Conservation (phyloP, 306 rosid species). For the Carpinus viminea region DNA sequence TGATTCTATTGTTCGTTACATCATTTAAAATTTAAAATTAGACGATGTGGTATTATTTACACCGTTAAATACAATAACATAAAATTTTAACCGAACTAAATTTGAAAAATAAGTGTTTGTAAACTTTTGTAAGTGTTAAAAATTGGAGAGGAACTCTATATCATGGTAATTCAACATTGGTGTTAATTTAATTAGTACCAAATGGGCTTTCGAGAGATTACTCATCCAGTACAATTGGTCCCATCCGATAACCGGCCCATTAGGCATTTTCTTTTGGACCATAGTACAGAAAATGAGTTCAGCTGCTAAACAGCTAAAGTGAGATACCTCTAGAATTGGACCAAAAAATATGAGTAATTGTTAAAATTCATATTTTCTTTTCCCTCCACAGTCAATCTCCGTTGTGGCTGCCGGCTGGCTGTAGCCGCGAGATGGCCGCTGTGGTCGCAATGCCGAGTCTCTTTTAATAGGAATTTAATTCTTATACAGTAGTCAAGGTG, state of each 20-base stretch:
- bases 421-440: no score
- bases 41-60: no score
- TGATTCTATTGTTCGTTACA: no score
- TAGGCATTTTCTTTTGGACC: neutral
- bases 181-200: neutral
- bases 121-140: neutral
- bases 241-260: neutral
- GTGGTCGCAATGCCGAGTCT: no score
- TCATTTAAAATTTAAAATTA: no score
- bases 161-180: neutral
- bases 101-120: neutral
- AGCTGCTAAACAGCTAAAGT: neutral
- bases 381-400: no score
- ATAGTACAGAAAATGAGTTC: neutral
- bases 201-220: neutral
- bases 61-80: no score
- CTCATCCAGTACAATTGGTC: neutral
- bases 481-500: no score
- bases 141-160: neutral
- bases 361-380: no score
- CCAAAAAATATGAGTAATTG: neutral
- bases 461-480: no score
- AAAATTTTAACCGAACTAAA: neutral
- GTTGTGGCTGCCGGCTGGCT: no score
- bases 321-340: neutral